Evolutionary conservation across 306 rosid genomes (phyloP).

Genomic region (Astragalus glycyphyllos): DNA sequence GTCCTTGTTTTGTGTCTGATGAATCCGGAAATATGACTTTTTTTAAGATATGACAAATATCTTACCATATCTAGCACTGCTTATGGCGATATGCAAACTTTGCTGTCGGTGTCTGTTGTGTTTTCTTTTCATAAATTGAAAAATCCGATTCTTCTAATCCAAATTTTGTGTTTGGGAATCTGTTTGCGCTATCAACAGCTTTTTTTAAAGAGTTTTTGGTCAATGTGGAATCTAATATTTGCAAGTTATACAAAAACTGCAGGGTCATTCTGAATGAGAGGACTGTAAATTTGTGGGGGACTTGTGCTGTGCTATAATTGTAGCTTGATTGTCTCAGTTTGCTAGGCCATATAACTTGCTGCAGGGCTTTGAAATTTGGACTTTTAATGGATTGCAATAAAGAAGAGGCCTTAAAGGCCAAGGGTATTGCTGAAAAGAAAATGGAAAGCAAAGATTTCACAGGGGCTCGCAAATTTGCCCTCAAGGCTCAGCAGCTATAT

Average conservation of each 20-base stretch:
- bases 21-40: background rate
- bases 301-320: slow-evolving; percentile 39
- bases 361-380: slow-evolving; percentile 45
- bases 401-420: slow-evolving; percentile 96
- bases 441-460: slow-evolving; percentile 81
- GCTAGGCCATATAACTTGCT: slow-evolving; percentile 40
- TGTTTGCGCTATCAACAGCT: slow-evolving; percentile 28
- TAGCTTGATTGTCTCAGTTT: slow-evolving; percentile 34
- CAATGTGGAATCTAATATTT: slow-evolving; percentile 38
- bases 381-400: slow-evolving; percentile 81
- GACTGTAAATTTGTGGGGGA: slow-evolving; percentile 24
- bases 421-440: slow-evolving; percentile 76
- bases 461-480: slow-evolving; percentile 72
- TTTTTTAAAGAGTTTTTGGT: slow-evolving; percentile 10
- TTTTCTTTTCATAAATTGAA: slow-evolving; percentile 17
- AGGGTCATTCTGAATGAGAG: slow-evolving; percentile 43
- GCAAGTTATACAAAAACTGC: slow-evolving; percentile 39
- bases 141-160: background rate
- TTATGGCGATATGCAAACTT: slow-evolving; percentile 5
- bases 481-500: slow-evolving; percentile 74
- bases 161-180: slow-evolving; percentile 17
- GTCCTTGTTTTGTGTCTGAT: slow-evolving; percentile 25
- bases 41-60: background rate
- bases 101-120: background rate
- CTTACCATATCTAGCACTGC: background rate